phyloP scores from a whole-genome alignment of 2,329 filamentous ascomycete genomes.

The Fusarium sp. region DNA sequence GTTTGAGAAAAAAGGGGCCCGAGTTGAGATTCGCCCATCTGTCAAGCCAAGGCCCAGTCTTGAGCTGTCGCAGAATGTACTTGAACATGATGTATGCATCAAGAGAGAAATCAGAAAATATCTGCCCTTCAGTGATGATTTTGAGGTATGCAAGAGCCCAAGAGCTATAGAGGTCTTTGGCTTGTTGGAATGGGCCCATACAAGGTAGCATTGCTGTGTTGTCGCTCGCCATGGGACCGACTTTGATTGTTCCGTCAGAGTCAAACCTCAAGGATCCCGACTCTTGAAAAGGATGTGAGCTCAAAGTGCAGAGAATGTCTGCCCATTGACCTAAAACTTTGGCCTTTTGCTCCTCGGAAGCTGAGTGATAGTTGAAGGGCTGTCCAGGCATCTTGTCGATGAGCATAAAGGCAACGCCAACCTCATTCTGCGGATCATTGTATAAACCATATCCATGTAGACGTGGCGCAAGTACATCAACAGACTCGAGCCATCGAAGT shows the following conservation, averaged over 20 bases:
- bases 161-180: conserved; percentile 30
- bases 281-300: conserved; percentile 5
- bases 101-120: conserved; percentile 39
- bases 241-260: conserved; percentile 4
- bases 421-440: conserved; percentile 32
- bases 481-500: conserved; percentile 41
- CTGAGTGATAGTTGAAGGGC: conserved; percentile 30
- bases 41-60: conserved; percentile 4
- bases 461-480: conserved; percentile 36
- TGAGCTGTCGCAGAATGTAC: conserved; percentile 47
- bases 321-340: conserved; percentile 23
- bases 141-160: conserved; percentile 35
- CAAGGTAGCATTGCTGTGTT: conserved; percentile 18
- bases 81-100: conserved; percentile 51
- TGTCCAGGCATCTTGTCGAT: conserved; percentile 42
- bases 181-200: conserved; percentile 23
- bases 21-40: conserved; percentile 19
- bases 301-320: background rate
- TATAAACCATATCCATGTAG: conserved; percentile 41
- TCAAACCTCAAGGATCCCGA: conserved; percentile 12
- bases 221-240: conserved; percentile 18
- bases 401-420: conserved; percentile 44
- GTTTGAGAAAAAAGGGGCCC: conserved; percentile 55
- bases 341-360: conserved; percentile 31
- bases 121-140: conserved; percentile 45